phyloP scores from a whole-genome alignment of 352 stramenopile genomes.

The Phytophthora melonis region DNA sequence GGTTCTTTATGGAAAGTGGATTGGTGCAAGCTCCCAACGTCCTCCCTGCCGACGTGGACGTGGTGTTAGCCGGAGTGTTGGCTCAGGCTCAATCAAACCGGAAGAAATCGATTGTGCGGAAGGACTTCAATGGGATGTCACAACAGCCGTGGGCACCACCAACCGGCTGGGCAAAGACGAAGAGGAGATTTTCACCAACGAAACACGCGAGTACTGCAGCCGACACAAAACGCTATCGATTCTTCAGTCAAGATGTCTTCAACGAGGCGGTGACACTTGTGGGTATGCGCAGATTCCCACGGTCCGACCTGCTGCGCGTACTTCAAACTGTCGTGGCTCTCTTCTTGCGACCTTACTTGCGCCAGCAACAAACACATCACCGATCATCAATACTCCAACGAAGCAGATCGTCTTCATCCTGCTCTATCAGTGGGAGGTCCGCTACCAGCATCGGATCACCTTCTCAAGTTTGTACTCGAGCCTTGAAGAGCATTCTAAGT shows the following conservation, averaged over 20 bases:
- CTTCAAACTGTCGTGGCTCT: constrained; percentile 65
- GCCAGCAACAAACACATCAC: constrained; percentile 20
- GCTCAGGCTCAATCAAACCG: constrained; percentile 62
- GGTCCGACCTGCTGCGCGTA: constrained; percentile 58
- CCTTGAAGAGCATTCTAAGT: constrained; percentile 60
- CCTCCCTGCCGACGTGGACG: constrained; percentile 67
- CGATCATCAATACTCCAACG: constrained; percentile 13
- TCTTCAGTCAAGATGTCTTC: constrained; percentile 75
- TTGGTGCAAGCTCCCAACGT: constrained; percentile 62
- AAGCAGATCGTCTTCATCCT: constrained; percentile 20
- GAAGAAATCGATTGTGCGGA: constrained; percentile 56
- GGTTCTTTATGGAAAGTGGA: constrained; percentile 72
- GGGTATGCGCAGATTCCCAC: constrained; percentile 66
- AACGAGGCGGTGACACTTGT: constrained; percentile 79
- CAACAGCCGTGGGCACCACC: constrained; percentile 28
- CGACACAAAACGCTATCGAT: constrained; percentile 61
- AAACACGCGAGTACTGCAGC: constrained; percentile 13
- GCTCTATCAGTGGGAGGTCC: constrained; percentile 6
- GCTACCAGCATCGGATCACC: constrained; percentile 18
- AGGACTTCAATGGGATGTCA: constrained; percentile 49
- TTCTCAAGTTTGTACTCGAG: constrained; percentile 37
- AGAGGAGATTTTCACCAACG: constrained; percentile 7
- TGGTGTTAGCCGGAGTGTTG: constrained; percentile 72
- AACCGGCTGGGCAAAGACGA: constrained; percentile 36
- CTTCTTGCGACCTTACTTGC: constrained; percentile 53